Base-by-base conservation (phyloP, 108 stramenopile genomes). In the Parietichytrium sp. region DNA sequence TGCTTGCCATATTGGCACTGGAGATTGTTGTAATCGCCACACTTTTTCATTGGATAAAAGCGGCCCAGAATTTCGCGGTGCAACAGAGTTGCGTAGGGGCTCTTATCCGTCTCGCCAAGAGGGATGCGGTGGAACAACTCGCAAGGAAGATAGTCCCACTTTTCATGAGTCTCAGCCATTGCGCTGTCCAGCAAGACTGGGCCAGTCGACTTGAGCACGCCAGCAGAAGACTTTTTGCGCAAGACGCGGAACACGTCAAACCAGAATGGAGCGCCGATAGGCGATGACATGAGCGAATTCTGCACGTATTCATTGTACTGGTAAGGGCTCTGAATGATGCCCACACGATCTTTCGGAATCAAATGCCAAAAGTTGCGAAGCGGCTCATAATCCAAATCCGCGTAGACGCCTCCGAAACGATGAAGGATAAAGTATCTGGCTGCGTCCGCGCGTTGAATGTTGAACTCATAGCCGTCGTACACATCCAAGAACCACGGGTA, bases 401-500 rank as follows among this genome's bases (percentile, higher is more conserved):
- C 83, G 80, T 84, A 88, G 4, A 88, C 52, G 42, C 84, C 85
- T 16, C 85, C 84, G 77, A 53, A 83, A 47, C 72, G 81, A 15
- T 48, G 80, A 54, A 89, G 38, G 42, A 88, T 82, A 33, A 90
- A 82, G 33, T 85, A 88, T 50, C 89, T 45, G 12, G 87, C 87
- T 15, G 87, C 86, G 79, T 90, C 89, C 7, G 83, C 86, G 52
- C 87, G 55, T 54, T 88, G 85, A 78, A 90, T 88, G 51, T 78
- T 53, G 77, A 82, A 78, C 15, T 29, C 38, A 33, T 88, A 87
- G 16, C 20, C 48, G 18, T 81, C 49, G 52, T 85, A 88, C 23
- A 51, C 31, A 29, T 81, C 54, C 31, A 88, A 23, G 50, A 90
- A 83, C 15, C 78, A 49, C 4, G 83, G 51, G 50, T 77, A 88